A percentile compares a stretch with the other conserved stretches of the same genome.
phyloP scores from a whole-genome alignment of 768 basidiomycete genomes.

The Naematelia aurantialba region DNA sequence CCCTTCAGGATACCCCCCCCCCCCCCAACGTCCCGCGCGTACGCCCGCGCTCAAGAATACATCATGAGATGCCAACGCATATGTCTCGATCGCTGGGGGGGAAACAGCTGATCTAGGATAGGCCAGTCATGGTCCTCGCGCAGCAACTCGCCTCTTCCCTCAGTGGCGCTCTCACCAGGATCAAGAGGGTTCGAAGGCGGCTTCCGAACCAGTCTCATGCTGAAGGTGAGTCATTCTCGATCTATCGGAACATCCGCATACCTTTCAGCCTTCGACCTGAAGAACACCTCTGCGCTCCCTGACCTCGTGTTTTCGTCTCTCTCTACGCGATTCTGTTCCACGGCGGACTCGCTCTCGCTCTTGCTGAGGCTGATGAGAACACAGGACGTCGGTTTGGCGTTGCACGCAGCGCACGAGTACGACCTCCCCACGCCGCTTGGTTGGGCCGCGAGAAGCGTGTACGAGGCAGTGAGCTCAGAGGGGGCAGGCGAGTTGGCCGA shows the following conservation, averaged over 20 bases:
- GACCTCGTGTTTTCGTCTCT: too few species aligned
- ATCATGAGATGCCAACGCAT: background rate
- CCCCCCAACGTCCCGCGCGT: too few species aligned
- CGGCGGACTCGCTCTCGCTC: too few species aligned
- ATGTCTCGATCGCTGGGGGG: background rate
- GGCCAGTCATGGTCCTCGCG: slow-evolving; percentile 44
- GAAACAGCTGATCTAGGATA: too few species aligned
- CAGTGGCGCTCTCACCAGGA: slow-evolving; percentile 27
- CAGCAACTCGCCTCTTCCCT: slow-evolving; percentile 34
- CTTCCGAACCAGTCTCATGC: slow-evolving; percentile 40
- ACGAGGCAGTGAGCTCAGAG: slow-evolving; percentile 37
- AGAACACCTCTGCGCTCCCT: too few species aligned
- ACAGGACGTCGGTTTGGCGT: slow-evolving; percentile 40
- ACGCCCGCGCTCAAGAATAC: background rate
- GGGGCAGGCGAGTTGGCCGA: slow-evolving; percentile 26
- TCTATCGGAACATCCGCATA: background rate
- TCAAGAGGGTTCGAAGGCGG: slow-evolving; percentile 32
- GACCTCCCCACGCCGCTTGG: slow-evolving; percentile 39
- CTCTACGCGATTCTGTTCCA: too few species aligned
- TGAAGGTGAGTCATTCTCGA: slow-evolving; percentile 26
- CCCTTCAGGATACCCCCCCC: too few species aligned
- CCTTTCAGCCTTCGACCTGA: too few species aligned
- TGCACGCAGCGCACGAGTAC: slow-evolving; percentile 34
- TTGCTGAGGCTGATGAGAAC: background rate
- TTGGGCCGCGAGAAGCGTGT: slow-evolving; percentile 44